Conservation (phyloP, 2,329 filamentous ascomycete genomes). For the Colletotrichum sp. region DNA sequence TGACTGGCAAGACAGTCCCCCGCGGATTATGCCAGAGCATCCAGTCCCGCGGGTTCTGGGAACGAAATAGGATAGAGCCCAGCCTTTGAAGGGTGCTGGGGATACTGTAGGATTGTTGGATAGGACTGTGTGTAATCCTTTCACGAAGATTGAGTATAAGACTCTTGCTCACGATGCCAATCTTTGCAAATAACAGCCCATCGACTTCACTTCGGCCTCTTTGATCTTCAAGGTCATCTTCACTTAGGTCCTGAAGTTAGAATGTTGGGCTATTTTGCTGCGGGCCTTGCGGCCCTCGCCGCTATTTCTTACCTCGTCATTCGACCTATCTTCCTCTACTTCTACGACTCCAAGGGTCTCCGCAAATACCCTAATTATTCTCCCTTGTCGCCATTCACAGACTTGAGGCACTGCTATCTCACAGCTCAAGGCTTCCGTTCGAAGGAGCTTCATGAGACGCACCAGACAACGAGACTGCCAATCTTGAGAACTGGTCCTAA, state of each 20-base stretch:
- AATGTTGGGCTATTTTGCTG: neutral
- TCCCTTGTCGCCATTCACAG: neutral
- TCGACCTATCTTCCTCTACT: neutral
- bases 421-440: neutral
- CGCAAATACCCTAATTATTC: neutral
- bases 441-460: neutral
- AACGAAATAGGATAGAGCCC: neutral
- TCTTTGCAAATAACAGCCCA: neutral
- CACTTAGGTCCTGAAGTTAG: neutral
- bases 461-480: constrained; percentile 21
- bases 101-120: neutral
- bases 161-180: neutral
- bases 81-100: neutral
- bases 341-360: neutral
- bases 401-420: neutral
- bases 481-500: constrained; percentile 51
- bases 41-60: neutral
- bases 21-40: neutral
- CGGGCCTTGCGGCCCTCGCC: neutral
- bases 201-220: neutral
- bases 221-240: neutral
- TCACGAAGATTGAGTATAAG: neutral
- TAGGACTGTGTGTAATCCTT: neutral
- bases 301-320: neutral
- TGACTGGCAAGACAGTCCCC: neutral